Evolutionary conservation across 2,329 filamentous ascomycete genomes (phyloP).

Genomic region (Calonectria fujianensis): DNA sequence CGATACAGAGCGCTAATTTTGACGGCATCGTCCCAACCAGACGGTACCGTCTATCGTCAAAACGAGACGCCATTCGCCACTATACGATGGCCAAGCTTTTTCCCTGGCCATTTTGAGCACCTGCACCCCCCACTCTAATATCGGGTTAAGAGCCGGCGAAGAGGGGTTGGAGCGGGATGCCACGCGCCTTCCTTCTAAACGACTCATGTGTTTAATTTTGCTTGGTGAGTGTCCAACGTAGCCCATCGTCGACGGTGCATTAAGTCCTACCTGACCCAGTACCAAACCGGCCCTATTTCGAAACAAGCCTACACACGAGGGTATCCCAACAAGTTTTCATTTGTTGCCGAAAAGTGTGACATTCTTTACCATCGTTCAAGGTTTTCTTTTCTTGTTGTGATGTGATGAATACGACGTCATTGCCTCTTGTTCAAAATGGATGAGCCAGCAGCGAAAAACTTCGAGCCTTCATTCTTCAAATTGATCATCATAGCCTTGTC

Average conservation of each 20-base stretch:
- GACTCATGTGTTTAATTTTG: neutral
- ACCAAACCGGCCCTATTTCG: too few relatives aligned
- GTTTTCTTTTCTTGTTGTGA: neutral
- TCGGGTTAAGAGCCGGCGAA: neutral
- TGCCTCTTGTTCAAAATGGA: neutral
- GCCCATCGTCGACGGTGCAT: neutral
- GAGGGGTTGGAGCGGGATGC: neutral
- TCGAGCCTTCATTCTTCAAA: neutral
- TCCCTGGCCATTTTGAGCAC: neutral
- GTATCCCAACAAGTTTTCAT: neutral
- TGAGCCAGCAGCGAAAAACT: neutral
- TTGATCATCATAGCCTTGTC: neutral
- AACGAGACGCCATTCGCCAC: neutral
- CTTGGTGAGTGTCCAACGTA: neutral
- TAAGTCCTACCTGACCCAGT: neutral
- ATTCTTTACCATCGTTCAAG: neutral
- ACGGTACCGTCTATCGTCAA: neutral
- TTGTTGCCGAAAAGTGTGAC: neutral
- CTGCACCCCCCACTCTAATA: neutral
- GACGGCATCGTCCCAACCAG: neutral
- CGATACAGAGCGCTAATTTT: too few relatives aligned
- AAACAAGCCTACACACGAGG: neutral
- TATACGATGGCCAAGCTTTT: constrained; percentile 3
- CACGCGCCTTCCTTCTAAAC: neutral
- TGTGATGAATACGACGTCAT: neutral